Conservation (phyloP, 2,329 filamentous ascomycete genomes). For the Pyrenophora tritici-repentis region DNA sequence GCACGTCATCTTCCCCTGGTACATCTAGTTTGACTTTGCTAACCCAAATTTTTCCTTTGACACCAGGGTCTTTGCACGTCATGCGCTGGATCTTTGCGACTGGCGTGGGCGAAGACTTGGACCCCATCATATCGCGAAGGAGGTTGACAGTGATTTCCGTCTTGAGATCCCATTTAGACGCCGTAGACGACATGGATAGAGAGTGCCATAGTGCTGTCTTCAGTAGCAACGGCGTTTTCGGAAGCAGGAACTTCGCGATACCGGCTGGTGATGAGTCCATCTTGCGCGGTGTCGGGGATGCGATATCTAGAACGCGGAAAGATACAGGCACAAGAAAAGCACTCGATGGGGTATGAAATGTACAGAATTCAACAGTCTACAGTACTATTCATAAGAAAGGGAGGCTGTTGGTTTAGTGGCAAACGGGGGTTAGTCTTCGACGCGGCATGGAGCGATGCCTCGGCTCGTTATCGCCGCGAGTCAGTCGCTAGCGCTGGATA, state of each 20-base stretch:
- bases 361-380: neutral
- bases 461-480: slow-evolving; percentile 9
- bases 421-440: slow-evolving; percentile 8
- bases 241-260: slow-evolving; percentile 40
- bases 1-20: slow-evolving; percentile 58
- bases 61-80: slow-evolving; percentile 65
- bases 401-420: slow-evolving; percentile 3
- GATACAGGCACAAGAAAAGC: no score
- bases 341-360: neutral
- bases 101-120: slow-evolving; percentile 25
- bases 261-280: slow-evolving; percentile 46
- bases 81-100: slow-evolving; percentile 60
- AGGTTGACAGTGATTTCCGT: slow-evolving; percentile 75
- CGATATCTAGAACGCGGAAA: neutral
- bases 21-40: slow-evolving; percentile 68
- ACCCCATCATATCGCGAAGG: slow-evolving; percentile 58
- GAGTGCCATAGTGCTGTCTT: slow-evolving; percentile 67
- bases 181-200: slow-evolving; percentile 70
- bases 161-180: slow-evolving; percentile 76
- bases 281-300: slow-evolving; percentile 2
- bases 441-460: slow-evolving; percentile 10
- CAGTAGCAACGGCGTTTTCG: slow-evolving; percentile 63
- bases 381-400: neutral
- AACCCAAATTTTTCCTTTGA: slow-evolving; percentile 84
- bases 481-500: slow-evolving; percentile 6